Evolutionary conservation across 2,329 filamentous ascomycete genomes (phyloP).

Genomic region (Macrophomina phaseolina): DNA sequence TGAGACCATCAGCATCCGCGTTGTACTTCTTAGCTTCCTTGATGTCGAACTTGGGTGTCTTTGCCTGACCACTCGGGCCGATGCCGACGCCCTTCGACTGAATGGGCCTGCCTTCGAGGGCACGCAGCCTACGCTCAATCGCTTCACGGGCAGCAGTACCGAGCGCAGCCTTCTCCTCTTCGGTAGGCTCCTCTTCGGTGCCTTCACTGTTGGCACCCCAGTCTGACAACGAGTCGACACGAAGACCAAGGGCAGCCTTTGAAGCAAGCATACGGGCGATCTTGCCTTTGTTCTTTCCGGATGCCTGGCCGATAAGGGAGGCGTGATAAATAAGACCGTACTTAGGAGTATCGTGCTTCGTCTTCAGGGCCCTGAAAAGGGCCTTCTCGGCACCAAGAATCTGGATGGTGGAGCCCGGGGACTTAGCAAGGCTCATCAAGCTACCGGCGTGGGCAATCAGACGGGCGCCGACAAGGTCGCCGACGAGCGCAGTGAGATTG

Average conservation of each 20-base stretch:
- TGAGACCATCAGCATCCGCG: conserved; percentile 85
- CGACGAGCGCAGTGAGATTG: conserved; percentile 91
- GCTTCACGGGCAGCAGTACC: conserved; percentile 74
- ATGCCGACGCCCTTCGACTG: conserved; percentile 77
- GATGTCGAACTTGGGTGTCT: conserved; percentile 75
- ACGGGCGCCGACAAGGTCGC: conserved; percentile 90
- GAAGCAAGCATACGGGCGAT: conserved; percentile 95
- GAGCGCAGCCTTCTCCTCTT: conserved; percentile 85
- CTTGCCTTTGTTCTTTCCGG: conserved; percentile 98
- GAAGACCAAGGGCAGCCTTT: conserved; percentile 90
- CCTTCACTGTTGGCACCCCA: conserved; percentile 61
- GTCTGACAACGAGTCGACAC: conserved; percentile 86
- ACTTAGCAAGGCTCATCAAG: conserved; percentile 92
- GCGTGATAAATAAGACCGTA: conserved; percentile 83
- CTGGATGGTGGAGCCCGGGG: conserved; percentile 93
- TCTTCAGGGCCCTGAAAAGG: conserved; percentile 96
- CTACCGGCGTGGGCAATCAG: conserved; percentile 95
- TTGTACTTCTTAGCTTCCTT: conserved; percentile 97
- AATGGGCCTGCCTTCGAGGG: conserved; percentile 88
- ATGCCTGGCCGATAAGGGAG: conserved; percentile 88
- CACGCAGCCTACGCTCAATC: conserved; percentile 76
- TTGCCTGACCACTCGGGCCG: conserved; percentile 71
- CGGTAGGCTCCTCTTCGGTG: conserved; percentile 64
- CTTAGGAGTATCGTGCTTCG: conserved; percentile 98
- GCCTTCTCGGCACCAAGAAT: conserved; percentile 99